Conservation (phyloP, 805 yeast genomes). For the Metschnikowia kofuensis region DNA sequence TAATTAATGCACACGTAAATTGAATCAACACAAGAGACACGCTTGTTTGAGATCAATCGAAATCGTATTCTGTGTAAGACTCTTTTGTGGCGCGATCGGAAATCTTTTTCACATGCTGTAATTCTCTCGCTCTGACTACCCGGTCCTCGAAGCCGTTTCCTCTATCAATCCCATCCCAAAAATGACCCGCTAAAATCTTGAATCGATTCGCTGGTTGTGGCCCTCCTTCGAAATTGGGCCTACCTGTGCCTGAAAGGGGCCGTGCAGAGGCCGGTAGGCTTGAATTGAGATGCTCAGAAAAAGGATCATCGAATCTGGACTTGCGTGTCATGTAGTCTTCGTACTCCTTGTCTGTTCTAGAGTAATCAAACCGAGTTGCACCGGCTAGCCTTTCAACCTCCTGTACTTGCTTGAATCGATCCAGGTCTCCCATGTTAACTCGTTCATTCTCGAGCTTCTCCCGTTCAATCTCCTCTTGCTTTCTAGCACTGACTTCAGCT, state of each 20-base stretch:
- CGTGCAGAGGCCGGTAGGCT: slow-evolving; percentile 12
- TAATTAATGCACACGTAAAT: not conserved
- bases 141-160: slow-evolving; percentile 81
- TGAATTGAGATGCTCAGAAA: slow-evolving; percentile 26
- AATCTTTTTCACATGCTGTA: slow-evolving; percentile 15
- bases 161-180: slow-evolving; percentile 93
- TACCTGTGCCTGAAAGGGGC: slow-evolving; percentile 35
- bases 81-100: slow-evolving; percentile 12
- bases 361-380: slow-evolving; percentile 31
- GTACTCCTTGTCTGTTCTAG: slow-evolving; percentile 36
- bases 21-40: too few species aligned
- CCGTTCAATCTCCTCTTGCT: slow-evolving; percentile 1
- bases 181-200: slow-evolving; percentile 68
- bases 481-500: slow-evolving; percentile 14
- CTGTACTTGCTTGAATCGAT: slow-evolving; percentile 15
- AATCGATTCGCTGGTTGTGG: slow-evolving; percentile 68
- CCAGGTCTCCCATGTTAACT: slow-evolving; percentile 14
- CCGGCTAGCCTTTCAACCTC: slow-evolving; percentile 15
- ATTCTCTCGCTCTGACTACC: slow-evolving; percentile 45
- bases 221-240: slow-evolving; percentile 52
- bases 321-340: slow-evolving; percentile 30
- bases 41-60: slow-evolving; percentile 5
- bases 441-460: slow-evolving; percentile 13
- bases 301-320: slow-evolving; percentile 62
- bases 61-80: slow-evolving; percentile 20